phyloP scores from a whole-genome alignment of 495 filamentous ascomycete species.

The Saxispiralis lemnorum region DNA sequence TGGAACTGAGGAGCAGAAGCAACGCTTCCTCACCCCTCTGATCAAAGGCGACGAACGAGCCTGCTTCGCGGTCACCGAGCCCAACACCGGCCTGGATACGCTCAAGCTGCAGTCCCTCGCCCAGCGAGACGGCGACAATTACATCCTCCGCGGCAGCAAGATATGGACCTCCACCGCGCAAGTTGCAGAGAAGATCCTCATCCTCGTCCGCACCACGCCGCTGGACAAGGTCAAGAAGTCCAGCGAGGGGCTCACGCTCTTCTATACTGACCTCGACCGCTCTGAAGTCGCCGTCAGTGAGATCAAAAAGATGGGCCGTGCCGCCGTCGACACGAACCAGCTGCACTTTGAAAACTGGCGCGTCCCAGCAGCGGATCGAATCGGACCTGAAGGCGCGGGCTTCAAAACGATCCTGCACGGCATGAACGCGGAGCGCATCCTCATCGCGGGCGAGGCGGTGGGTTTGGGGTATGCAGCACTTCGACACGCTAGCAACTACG shows the following conservation, averaged over 20 bases:
- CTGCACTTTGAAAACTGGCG: constrained; percentile 19
- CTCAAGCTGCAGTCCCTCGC: constrained; percentile 17
- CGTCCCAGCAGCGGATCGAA: constrained; percentile 15
- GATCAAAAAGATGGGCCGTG: constrained; percentile 20
- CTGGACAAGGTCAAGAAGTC: constrained; percentile 17
- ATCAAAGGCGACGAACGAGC: constrained; percentile 17
- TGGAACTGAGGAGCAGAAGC: constrained; percentile 18
- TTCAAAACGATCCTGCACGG: constrained; percentile 22
- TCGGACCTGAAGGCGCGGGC: constrained; percentile 18
- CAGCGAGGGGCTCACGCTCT: constrained; percentile 17
- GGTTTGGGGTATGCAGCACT: constrained; percentile 19
- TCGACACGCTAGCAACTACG: constrained; percentile 16
- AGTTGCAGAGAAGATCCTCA: constrained; percentile 19
- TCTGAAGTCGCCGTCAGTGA: constrained; percentile 14
- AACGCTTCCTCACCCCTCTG: constrained; percentile 15
- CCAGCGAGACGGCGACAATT: constrained; percentile 12
- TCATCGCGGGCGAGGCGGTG: constrained; percentile 17
- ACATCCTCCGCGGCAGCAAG: constrained; percentile 17
- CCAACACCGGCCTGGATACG: constrained; percentile 22
- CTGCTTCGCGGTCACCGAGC: constrained; percentile 20
- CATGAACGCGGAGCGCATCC: constrained; percentile 21
- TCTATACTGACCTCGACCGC: constrained; percentile 19
- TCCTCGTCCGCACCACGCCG: constrained; percentile 19
- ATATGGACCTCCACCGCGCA: constrained; percentile 21
- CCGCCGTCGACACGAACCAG: constrained; percentile 19